phyloP scores from a whole-genome alignment of 2,329 filamentous ascomycete genomes.

The Diaporthe sp. region DNA sequence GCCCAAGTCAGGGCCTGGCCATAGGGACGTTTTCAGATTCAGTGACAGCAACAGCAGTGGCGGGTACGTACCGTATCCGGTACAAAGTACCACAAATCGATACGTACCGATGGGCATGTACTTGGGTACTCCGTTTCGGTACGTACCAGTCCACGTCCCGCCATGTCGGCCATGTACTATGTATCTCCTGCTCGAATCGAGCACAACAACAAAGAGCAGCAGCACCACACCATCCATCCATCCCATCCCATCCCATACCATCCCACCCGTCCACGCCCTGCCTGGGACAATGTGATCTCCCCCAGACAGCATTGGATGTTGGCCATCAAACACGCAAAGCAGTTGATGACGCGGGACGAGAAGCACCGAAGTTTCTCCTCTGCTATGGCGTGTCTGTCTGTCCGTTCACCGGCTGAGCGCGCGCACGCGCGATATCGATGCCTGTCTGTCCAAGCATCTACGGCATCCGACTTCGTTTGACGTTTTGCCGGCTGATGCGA shows the following conservation, averaged over 20 bases:
- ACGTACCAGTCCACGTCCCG: constrained; percentile 40
- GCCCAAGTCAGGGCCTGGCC: constrained; percentile 34
- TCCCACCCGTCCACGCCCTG: constrained; percentile 20
- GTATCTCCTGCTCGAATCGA: constrained; percentile 17
- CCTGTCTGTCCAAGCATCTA: not conserved
- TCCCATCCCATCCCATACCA: constrained; percentile 9
- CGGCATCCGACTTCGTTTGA: not conserved
- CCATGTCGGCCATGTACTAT: constrained; percentile 41
- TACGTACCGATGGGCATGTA: constrained; percentile 39
- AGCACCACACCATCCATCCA: constrained; percentile 11
- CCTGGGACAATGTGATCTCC: constrained; percentile 34
- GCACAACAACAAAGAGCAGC: constrained; percentile 18
- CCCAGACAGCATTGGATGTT: constrained; percentile 23
- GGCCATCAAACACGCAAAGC: constrained; percentile 30
- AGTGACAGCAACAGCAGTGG: constrained; percentile 8
- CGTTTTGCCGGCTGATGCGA: constrained; percentile 14
- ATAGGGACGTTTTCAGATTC: constrained; percentile 32
- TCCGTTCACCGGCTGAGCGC: constrained; percentile 4
- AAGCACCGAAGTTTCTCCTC: constrained; percentile 13
- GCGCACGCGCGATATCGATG: not conserved
- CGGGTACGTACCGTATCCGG: constrained; percentile 31
- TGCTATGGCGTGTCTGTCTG: not conserved
- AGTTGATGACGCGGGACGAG: constrained; percentile 22
- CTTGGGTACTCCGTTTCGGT: constrained; percentile 41
- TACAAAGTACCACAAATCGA: constrained; percentile 26